These are phyloP conservation scores for Debaryomycetaceae sp. DNA, from an alignment of 1,139 yeast species.

Conservation along the genomic window DNA sequence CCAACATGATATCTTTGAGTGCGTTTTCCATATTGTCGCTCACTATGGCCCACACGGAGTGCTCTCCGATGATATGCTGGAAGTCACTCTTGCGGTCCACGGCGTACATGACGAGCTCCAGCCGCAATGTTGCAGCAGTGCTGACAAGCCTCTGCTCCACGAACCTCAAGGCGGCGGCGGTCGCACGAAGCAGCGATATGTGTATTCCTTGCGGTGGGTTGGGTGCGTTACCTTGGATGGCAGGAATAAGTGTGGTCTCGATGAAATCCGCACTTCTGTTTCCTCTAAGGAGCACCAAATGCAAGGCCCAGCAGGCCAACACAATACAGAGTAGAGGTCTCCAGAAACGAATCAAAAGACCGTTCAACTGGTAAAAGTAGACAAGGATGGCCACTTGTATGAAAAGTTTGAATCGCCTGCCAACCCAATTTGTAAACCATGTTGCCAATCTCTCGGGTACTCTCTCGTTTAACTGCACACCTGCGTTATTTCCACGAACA, in stretches of 20 bases:
- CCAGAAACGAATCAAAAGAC: conserved; percentile 9
- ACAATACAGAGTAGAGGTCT: conserved; percentile 2
- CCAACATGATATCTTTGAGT: conserved; percentile 21
- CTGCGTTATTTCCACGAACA: neutral
- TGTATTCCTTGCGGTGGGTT: conserved; percentile 4
- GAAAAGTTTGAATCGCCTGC: neutral
- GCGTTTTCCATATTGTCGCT: conserved; percentile 12
- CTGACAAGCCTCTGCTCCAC: conserved; percentile 4
- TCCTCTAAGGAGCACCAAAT: conserved; percentile 13
- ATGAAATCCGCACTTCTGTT: conserved; percentile 12
- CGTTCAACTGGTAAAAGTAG: conserved; percentile 10
- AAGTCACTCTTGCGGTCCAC: conserved; percentile 23
- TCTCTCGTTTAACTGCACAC: neutral
- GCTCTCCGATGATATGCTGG: conserved; percentile 14
- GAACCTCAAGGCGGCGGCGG: conserved; percentile 5
- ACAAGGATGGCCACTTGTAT: conserved; percentile 9
- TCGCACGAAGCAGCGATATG: conserved; percentile 1
- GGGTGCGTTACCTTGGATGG: conserved; percentile 1
- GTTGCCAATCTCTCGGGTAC: neutral
- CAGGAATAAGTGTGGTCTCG: conserved; percentile 4
- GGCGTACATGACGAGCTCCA: conserved; percentile 13
- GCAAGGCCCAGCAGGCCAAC: conserved; percentile 5
- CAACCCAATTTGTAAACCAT: neutral
- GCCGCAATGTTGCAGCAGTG: neutral
- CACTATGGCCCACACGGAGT: conserved; percentile 9